These are phyloP conservation scores for Verticillium klebahnii DNA, from an alignment of 2,329 filamentous ascomycete genomes.

Conservation along the genomic window DNA sequence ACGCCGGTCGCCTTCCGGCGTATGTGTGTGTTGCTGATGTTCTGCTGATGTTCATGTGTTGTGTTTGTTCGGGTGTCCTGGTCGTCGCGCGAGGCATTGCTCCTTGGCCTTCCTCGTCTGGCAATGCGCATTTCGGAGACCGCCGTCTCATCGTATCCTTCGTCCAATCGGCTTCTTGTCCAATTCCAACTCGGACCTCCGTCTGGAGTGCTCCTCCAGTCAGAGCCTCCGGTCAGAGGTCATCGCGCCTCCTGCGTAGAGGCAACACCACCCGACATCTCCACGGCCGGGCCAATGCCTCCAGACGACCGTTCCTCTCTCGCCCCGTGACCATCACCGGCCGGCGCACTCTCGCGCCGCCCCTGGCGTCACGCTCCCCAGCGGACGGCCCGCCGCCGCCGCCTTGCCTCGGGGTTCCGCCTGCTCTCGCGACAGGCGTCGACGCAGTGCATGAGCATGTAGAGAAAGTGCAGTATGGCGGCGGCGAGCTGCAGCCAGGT, in stretches of 20 bases:
- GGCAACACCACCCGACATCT: neutral
- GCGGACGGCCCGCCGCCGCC: neutral
- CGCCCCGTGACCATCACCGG: neutral
- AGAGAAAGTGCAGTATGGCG: constrained; percentile 13
- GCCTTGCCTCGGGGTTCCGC: neutral
- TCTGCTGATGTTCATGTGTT: neutral
- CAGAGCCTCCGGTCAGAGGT: neutral
- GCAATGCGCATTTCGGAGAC: too few species aligned
- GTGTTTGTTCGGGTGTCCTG: neutral
- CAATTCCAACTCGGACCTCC: neutral
- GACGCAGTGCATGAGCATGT: constrained; percentile 16
- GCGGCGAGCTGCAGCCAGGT: constrained; percentile 16
- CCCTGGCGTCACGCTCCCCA: neutral
- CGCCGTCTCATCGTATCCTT: too few species aligned
- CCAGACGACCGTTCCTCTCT: neutral
- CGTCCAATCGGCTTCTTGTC: neutral
- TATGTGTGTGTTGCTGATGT: neutral
- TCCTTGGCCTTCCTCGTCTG: too few species aligned
- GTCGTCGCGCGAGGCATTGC: neutral
- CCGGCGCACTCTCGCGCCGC: neutral
- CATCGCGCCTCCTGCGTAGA: neutral
- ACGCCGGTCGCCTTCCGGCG: neutral
- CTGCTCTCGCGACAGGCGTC: constrained; percentile 7
- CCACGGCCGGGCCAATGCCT: neutral
- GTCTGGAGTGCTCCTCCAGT: neutral